Evolutionary conservation across 768 basidiomycete species (phyloP), one percentile per base, ranked within the genome.

Genomic region (Leucosporidium scottii): DNA sequence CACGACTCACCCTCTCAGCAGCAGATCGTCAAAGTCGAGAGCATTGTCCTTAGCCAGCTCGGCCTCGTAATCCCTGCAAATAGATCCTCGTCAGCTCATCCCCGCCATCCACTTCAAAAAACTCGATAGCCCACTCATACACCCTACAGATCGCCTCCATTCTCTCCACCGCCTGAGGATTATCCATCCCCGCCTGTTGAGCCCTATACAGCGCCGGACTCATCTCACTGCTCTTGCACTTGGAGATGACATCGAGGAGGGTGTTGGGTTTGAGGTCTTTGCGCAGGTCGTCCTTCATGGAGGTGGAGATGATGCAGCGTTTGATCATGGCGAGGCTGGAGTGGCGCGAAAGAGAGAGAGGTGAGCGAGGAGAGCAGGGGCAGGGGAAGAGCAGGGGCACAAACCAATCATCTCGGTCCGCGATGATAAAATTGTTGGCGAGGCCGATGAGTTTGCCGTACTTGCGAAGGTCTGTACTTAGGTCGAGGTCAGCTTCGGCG

Each of bases 11-110:
- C 89, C 89, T 73, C 82, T 87, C 1, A 90, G 76, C 4, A 93
- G 81, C 23, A 92, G 80, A 75, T 93, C 91, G 73, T 94, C 92
- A 72, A 93, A 94, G 78, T 94, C 92, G 17, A 94, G 79, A 39
- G 86, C 84, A 72, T 90, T 90, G 69, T 82, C 84, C 34, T 80
- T 79, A 55, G 82, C 79, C 34, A 93, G 80, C 17, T 80, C 79
- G 10, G 79, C 80, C 72, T 90, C 84, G 77, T 94, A 93, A 17
- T 85, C 82, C 23, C 81, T 80, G 75, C 86, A 90, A 7, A 89
- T 78, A 59, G 83, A 61, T 6, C 27, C 23, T 17, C 21, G n/a
- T 56, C 30, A 30, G 18, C 55, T 56, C 57, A n/a, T 25, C 50
- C 57, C 47, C 25, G 3, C 51, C 25, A 12, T 2, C 81, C 83